These are phyloP conservation scores for Penicillium aurantiogriseum DNA, from an alignment of 2,329 filamentous ascomycete species.

Conservation along the genomic window DNA sequence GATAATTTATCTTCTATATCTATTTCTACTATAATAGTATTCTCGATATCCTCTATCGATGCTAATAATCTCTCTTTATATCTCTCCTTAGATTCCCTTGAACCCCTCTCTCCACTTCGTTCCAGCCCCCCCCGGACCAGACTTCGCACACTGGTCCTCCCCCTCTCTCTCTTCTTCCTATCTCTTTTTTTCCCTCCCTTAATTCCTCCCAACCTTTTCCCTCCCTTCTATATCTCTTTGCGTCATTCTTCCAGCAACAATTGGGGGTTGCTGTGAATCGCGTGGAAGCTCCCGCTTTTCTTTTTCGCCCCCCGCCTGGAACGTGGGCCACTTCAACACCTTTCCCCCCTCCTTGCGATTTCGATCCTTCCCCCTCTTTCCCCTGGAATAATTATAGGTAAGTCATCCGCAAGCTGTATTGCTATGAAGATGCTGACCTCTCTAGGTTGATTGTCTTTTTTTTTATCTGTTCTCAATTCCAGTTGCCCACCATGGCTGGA, in stretches of 20 bases:
- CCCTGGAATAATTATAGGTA: constrained; percentile 1
- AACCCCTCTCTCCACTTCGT: constrained; percentile 18
- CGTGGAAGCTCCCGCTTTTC: constrained; percentile 9
- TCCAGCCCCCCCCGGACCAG: constrained; percentile 23
- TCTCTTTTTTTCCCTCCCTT: not conserved
- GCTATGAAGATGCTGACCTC: not conserved
- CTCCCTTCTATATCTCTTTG: not conserved
- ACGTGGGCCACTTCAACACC: constrained; percentile 19
- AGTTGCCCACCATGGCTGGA: constrained; percentile 65
- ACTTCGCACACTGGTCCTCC: constrained; percentile 17
- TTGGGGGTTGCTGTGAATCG: constrained; percentile 10
- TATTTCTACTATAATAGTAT: not conserved
- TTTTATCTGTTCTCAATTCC: not conserved
- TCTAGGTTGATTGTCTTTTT: constrained; percentile 8
- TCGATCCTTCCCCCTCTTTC: constrained; percentile 1
- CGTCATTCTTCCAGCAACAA: not conserved
- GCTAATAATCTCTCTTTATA: too few species aligned
- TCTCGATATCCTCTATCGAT: too few species aligned
- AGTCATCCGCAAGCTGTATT: not conserved
- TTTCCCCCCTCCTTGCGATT: constrained; percentile 1
- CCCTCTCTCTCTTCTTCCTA: constrained; percentile 8
- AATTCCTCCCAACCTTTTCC: not conserved
- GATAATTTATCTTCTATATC: not conserved
- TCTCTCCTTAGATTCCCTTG: not conserved
- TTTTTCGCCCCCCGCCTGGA: constrained; percentile 10